phyloP scores from a whole-genome alignment of 2,329 filamentous ascomycete genomes.

The Fonsecaea pugnacius region DNA sequence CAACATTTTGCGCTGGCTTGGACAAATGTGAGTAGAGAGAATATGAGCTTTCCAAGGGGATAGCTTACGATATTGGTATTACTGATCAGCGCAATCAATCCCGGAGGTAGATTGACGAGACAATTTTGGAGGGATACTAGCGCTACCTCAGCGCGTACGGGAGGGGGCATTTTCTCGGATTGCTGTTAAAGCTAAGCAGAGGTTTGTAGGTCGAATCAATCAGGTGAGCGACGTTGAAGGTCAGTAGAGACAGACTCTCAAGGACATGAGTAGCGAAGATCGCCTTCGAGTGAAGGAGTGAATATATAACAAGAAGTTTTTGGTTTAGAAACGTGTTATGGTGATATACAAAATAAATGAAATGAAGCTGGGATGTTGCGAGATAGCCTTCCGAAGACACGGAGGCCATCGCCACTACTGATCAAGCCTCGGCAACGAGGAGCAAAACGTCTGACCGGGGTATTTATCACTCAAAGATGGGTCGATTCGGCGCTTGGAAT shows the following conservation, averaged over 20 bases:
- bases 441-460: background rate
- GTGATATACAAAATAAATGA: background rate
- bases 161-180: conserved; percentile 38
- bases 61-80: conserved; percentile 82
- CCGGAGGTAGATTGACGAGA: conserved; percentile 86
- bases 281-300: background rate
- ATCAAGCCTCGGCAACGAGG: conserved; percentile 9
- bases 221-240: background rate
- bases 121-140: conserved; percentile 91
- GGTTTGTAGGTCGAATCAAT: background rate
- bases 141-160: conserved; percentile 79
- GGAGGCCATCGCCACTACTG: conserved; percentile 6
- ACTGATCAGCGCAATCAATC: conserved; percentile 80
- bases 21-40: conserved; percentile 18
- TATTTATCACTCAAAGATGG: background rate
- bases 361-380: background rate
- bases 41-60: background rate
- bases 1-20: conserved; percentile 81
- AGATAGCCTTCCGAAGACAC: background rate
- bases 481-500: background rate
- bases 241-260: conserved; percentile 1
- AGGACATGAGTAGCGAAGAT: background rate
- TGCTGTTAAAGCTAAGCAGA: background rate
- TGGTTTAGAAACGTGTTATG: background rate
- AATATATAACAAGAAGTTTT: background rate